These are phyloP conservation scores for Penicillium canariense DNA, from an alignment of 495 filamentous ascomycete genomes.

Conservation along the genomic window DNA sequence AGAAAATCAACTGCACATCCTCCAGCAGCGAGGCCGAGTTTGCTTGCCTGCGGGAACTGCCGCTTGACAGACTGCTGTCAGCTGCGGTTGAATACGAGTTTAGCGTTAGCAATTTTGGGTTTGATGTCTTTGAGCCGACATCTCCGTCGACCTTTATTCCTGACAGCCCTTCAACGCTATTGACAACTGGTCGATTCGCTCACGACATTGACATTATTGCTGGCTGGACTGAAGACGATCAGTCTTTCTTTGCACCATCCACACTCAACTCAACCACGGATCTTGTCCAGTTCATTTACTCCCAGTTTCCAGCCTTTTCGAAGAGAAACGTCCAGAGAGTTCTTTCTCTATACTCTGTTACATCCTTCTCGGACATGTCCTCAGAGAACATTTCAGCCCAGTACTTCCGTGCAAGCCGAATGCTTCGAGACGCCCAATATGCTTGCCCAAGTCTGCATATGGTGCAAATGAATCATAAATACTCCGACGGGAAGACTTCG, in stretches of 20 bases:
- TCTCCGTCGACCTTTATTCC: conserved; percentile 13
- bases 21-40: conserved; percentile 10
- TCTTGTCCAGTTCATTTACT: background rate
- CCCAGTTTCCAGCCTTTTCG: conserved; percentile 1
- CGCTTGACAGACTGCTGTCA: conserved; percentile 1
- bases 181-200: conserved; percentile 13
- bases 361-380: background rate
- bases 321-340: conserved; percentile 4
- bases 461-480: conserved; percentile 15
- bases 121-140: conserved; percentile 8
- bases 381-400: conserved; percentile 6
- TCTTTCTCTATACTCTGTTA: conserved; percentile 12
- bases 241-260: conserved; percentile 8
- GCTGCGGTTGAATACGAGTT: conserved; percentile 2
- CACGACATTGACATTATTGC: conserved; percentile 13
- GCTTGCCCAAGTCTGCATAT: conserved; percentile 5
- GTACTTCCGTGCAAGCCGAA: conserved; percentile 13
- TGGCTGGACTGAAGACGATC: conserved; percentile 16
- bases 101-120: background rate
- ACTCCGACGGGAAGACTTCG: conserved; percentile 1
- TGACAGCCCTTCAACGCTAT: conserved; percentile 11
- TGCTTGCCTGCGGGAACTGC: conserved; percentile 8
- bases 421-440: conserved; percentile 8
- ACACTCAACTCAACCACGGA: background rate
- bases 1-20: conserved; percentile 8